Base-by-base conservation (phyloP, 768 basidiomycete genomes). In the Kwoniella botswanensis region DNA sequence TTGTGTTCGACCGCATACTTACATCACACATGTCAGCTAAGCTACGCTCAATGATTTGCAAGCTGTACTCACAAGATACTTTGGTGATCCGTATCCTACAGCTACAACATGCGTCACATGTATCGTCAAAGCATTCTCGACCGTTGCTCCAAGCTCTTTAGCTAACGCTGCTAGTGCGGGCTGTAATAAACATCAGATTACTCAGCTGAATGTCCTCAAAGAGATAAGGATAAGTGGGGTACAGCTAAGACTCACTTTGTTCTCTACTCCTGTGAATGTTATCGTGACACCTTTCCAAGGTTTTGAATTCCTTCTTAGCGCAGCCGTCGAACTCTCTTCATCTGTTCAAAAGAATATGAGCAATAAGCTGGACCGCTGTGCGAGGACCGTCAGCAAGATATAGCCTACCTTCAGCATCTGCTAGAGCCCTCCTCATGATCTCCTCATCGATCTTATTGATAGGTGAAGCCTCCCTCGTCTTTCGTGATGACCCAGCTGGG, bases 101-200 rank as follows among this genome's bases (percentile, higher is more conserved):
- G 94, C 93, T 53, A 98, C 86, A 22, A 98, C 87, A 85, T 96
- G 94, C 0, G 93, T 95, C n/a, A 92, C 91, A 57, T 86, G 86
- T 79, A 93, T 91, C 0, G 93, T 98, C 72, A 96, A 90, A 60
- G 92, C 90, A 42, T 84, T 87, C 17, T 88, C 86, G 55, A 88
- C 86, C 3, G 84, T 84, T 29, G 93, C 94, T 12, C 94, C 94
- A 15, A 97, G 89, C 74, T 94, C 91, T 24, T 88, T 84, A 0
- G 92, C 93, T 77, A 92, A 88, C 70, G 89, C 89, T 79, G 92
- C 92, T 43, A 95, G 73, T 1, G 87, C 86, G 0, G 88, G 86
- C 93, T 94, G 71, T 3, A 29, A 15, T 24, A 9, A 54, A 18
- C 17, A n/a, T 52, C 57, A 18, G 67, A 44, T 50, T 10, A 11